Base-by-base conservation (phyloP, 768 basidiomycete genomes). In the Gloeopeniophorella convolvens region DNA sequence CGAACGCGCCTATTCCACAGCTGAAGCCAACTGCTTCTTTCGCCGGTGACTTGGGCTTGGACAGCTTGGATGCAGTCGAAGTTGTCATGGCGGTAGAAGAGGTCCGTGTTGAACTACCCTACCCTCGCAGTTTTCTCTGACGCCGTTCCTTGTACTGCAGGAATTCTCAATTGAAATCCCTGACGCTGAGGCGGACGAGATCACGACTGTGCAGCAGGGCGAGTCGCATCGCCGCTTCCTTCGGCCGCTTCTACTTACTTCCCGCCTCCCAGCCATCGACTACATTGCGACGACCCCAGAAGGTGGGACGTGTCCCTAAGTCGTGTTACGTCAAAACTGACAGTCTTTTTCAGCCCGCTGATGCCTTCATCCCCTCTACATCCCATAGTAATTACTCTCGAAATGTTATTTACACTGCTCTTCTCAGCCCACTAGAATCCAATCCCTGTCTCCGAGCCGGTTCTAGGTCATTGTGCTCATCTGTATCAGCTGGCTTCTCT, bases 11-110 rank as follows among this genome's bases (percentile, higher is more conserved):
- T 26, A 26, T 15, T 23, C 51, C 26, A 34, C 34, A 95, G 93
- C 73, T 97, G 61, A 73, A 76, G 15, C 59, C 78, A 9, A 62
- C 75, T 28, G 72, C 89, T 10, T 75, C 79, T 10, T 93, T 96
- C 67, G 69, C 80, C 44, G 74, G 80, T 39, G 90, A 96, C 74
- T 77, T 96, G 44, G 91, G 89, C 26, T 77, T 96, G 27, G 96
- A 99, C 70, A 97, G 93, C 61, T 72, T 99, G 65, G 96, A 99
- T 67, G 80, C 93, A 16, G 94, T 99, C 16, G 96, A 99, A 68
- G 93, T 97, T 23, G 89, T 98, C 61, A 96, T 99, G 93, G 92
- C 95, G 33, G 85, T 99, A 59, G 96, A 99, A 72, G 96, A 93
- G 80, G 85, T 82, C 59, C 37, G 64, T 37, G 28, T 42, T 33